phyloP scores from a whole-genome alignment of 495 filamentous ascomycete species.

The Lasiosphaeriaceae sp. region DNA sequence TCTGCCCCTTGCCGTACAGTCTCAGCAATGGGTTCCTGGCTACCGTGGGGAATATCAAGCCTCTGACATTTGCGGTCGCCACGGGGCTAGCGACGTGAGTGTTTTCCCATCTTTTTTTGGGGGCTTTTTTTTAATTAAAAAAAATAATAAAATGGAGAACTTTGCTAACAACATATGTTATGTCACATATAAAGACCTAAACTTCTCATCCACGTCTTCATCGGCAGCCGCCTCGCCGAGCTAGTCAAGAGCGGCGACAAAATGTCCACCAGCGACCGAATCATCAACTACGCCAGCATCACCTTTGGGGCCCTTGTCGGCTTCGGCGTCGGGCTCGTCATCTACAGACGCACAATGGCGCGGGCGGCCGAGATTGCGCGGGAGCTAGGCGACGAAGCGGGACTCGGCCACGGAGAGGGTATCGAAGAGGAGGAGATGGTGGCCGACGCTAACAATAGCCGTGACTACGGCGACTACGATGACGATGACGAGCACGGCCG shows the following conservation, averaged over 20 bases:
- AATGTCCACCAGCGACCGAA: constrained; percentile 63
- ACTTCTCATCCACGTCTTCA: constrained; percentile 86
- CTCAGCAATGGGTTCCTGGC: constrained; percentile 91
- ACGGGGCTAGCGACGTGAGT: constrained; percentile 59
- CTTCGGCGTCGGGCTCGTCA: constrained; percentile 71
- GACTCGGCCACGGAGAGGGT: constrained; percentile 11
- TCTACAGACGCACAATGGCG: constrained; percentile 81
- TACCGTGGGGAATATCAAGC: constrained; percentile 83
- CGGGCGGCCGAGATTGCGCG: constrained; percentile 79
- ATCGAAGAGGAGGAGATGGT: constrained; percentile 20
- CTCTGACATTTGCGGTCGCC: constrained; percentile 70
- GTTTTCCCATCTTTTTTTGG: neutral
- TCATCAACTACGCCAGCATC: constrained; percentile 80
- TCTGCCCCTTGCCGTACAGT: constrained; percentile 93
- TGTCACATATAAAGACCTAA: constrained; percentile 57
- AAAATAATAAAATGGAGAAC: neutral
- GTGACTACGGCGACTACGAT: constrained; percentile 18
- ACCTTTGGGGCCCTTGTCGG: constrained; percentile 64
- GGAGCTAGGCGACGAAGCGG: constrained; percentile 54
- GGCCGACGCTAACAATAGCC: constrained; percentile 12
- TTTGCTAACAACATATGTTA: constrained; percentile 1
- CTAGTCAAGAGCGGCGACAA: constrained; percentile 62
- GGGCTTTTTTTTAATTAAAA: neutral
- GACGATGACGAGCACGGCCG: constrained; percentile 13
- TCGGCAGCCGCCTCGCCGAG: constrained; percentile 69